Percentiles rank a stretch among this genome's conserved stretches.
Evolutionary conservation across 768 basidiomycete genomes (phyloP).

Genomic region (Tephrocybe sp.): DNA sequence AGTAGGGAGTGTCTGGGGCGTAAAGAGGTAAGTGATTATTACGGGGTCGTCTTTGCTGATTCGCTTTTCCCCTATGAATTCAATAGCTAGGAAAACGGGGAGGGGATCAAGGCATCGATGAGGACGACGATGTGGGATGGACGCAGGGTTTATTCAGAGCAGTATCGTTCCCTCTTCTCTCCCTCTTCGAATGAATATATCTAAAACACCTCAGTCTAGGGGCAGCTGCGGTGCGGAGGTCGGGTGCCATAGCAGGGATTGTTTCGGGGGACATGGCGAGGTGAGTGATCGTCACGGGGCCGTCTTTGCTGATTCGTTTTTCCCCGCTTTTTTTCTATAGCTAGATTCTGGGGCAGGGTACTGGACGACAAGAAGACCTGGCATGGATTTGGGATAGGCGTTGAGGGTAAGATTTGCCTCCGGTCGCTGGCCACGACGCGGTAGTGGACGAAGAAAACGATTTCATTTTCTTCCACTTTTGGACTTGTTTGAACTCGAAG

Average conservation of each 20-base stretch:
- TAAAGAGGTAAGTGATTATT: background rate
- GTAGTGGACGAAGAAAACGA: conserved; percentile 10
- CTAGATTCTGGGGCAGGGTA: conserved; percentile 3
- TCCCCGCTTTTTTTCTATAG: background rate
- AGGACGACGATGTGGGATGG: too few species aligned
- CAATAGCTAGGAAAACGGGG: background rate
- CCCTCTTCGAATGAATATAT: background rate
- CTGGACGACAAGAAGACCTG: background rate
- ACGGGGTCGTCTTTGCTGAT: conserved; percentile 5
- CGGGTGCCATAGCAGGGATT: conserved; percentile 1
- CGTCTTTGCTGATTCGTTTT: conserved; percentile 4
- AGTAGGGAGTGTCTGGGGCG: background rate
- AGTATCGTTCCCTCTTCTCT: background rate
- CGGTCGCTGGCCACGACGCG: conserved; percentile 12
- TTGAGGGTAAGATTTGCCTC: conserved; percentile 8
- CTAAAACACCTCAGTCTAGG: background rate
- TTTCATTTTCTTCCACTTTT: background rate
- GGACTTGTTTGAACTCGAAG: too few species aligned
- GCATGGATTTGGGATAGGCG: conserved; percentile 1
- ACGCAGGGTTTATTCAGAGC: too few species aligned
- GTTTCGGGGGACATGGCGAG: background rate
- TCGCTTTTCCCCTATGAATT: background rate
- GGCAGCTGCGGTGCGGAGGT: conserved; percentile 8
- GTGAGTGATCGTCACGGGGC: background rate
- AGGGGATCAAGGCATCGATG: background rate